Percentiles rank a stretch among this genome's conserved stretches.
phyloP scores from a whole-genome alignment of 2,329 filamentous ascomycete species.

The Xylaria multiplex region DNA sequence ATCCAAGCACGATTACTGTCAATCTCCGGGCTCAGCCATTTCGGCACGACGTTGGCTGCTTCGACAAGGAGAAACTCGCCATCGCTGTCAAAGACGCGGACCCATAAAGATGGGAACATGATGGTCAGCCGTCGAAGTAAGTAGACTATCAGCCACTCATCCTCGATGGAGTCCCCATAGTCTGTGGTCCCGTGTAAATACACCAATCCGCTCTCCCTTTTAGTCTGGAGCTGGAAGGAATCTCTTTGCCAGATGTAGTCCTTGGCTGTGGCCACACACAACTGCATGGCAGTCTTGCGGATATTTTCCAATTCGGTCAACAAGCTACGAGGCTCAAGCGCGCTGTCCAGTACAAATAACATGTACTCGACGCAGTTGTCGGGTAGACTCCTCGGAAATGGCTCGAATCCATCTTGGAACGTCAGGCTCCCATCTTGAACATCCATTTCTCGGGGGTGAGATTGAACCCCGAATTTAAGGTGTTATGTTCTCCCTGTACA shows the following conservation, averaged over 20 bases:
- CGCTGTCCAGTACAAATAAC: conserved; percentile 74
- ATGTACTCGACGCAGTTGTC: conserved; percentile 90
- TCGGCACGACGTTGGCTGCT: conserved; percentile 85
- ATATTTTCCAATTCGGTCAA: conserved; percentile 75
- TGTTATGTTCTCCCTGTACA: not conserved
- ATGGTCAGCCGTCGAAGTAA: conserved; percentile 83
- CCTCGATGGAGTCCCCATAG: conserved; percentile 93
- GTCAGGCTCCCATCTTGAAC: conserved; percentile 42
- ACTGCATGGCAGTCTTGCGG: conserved; percentile 72
- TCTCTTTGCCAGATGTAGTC: conserved; percentile 98
- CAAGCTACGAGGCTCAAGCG: conserved; percentile 65
- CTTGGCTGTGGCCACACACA: conserved; percentile 73
- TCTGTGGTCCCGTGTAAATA: conserved; percentile 81
- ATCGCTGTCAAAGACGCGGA: conserved; percentile 84
- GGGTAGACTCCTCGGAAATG: conserved; percentile 62
- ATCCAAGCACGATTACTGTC: conserved; percentile 93
- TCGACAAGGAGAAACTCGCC: conserved; percentile 96
- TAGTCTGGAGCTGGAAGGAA: conserved; percentile 75
- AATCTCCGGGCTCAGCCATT: conserved; percentile 91
- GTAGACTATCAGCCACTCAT: conserved; percentile 97
- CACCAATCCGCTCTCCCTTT: conserved; percentile 64
- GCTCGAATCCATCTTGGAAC: conserved; percentile 47
- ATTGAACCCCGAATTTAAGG: conserved; percentile 2
- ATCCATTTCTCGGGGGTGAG: conserved; percentile 36
- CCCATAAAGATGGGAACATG: conserved; percentile 78